These are phyloP conservation scores for Lanmaoa pseudosensibilis DNA, from an alignment of 768 basidiomycete species.

Conservation along the genomic window DNA sequence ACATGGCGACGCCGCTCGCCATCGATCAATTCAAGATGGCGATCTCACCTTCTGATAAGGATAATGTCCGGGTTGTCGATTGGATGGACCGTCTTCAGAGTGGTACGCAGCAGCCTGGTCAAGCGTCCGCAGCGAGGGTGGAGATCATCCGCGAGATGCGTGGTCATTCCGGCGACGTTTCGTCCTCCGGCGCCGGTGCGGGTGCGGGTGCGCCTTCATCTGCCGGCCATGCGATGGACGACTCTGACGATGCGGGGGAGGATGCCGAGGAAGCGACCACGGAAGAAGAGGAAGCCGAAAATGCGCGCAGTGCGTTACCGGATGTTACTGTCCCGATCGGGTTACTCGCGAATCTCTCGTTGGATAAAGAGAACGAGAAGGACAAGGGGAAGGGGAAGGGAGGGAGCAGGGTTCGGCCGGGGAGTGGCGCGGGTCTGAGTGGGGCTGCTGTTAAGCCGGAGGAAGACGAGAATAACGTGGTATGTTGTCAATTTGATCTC, in stretches of 20 bases:
- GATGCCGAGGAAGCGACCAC: conserved; percentile 33
- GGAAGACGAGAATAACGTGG: conserved; percentile 65
- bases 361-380: conserved; percentile 53
- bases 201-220: neutral
- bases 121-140: conserved; percentile 33
- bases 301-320: conserved; percentile 52
- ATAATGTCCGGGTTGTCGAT: conserved; percentile 65
- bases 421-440: conserved; percentile 7
- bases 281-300: conserved; percentile 45
- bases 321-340: conserved; percentile 75
- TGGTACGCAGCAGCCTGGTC: conserved; percentile 51
- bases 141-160: conserved; percentile 32
- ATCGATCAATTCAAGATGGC: conserved; percentile 79
- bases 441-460: conserved; percentile 33
- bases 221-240: conserved; percentile 12
- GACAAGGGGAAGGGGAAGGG: conserved; percentile 41
- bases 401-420: conserved; percentile 38
- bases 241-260: conserved; percentile 42
- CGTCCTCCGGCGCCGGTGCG: neutral
- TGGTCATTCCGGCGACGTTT: conserved; percentile 29
- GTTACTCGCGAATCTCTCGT: conserved; percentile 67
- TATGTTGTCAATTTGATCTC: too few relatives aligned
- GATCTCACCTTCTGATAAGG: conserved; percentile 70
- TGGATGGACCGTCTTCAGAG: conserved; percentile 74
- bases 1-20: conserved; percentile 73